Evolutionary conservation across 495 filamentous ascomycete species (phyloP), one percentile per base, ranked within the genome.

Genomic region (Podospora didyma): DNA sequence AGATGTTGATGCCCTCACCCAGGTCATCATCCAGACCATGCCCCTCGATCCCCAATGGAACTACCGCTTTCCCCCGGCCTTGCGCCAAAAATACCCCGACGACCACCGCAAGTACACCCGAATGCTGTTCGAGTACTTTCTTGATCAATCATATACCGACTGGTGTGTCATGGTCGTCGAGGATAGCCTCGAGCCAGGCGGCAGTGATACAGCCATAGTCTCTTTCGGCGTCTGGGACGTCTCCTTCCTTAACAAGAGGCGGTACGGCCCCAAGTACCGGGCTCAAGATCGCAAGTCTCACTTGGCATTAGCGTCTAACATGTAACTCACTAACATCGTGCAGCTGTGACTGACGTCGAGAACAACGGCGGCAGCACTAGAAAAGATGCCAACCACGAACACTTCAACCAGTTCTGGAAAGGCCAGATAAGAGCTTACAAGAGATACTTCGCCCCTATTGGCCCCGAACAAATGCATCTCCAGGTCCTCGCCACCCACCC

Each of bases 1-100:
- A 3, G 71, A 74, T 55, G 31, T 69, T 37, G 71, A 74, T 45
- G 68, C 67, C 19, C 54, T 74, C 54, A 68, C 67, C 39, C 51
- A 64, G 5, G 65, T 71, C 49, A 66, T 69, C 57, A 64, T 69
- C 63, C 45, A 62, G 45, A 58, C 68, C 12, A 71, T 74, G 65
- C 68, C 69, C 19, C 63, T 67, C 19, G 71, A 74, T 49, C 71
- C 71, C 6, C 66, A 71, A 45, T 74, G 70, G 68, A 49, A 69
- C 56, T 73, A 72, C 49, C 65, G 71, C 49, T 74, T 72, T 46
- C 69, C 71, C 26, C 26, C 26, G 9, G 26, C 3, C 0, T 54
- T 62, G 39, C 65, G 71, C 21, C 34, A 44, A 2, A 12, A 64
- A 22, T 67, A 56, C 28, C 68, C 71, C 7, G 64, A 67, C 7